Conservation (phyloP, 129 eudicot genomes). For the Gnaphalium uliginosum region DNA sequence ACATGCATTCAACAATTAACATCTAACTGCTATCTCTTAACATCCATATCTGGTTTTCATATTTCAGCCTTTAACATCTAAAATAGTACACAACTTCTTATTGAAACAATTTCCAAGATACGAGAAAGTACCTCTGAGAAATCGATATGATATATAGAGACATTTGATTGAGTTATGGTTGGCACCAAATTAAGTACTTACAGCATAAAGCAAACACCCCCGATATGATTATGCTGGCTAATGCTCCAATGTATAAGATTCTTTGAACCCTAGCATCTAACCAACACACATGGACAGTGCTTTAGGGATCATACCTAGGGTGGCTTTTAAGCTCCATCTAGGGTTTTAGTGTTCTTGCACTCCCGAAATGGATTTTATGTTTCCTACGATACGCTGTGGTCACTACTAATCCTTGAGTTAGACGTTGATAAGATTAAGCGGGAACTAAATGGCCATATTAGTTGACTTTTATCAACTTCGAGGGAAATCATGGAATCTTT, state of each 20-base stretch:
- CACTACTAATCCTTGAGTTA: too few relatives aligned
- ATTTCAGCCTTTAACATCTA: neutral
- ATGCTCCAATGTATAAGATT: neutral
- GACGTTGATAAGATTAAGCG: neutral
- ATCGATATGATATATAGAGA: neutral
- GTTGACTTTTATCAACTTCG: neutral
- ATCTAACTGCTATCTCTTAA: neutral
- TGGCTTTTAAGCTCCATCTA: neutral
- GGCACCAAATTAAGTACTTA: neutral
- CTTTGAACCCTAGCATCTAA: neutral
- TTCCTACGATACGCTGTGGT: too few relatives aligned
- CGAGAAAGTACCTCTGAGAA: neutral
- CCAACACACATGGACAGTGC: neutral
- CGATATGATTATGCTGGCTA: neutral
- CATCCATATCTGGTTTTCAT: neutral
- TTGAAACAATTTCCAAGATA: neutral
- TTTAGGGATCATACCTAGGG: neutral
- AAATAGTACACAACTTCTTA: neutral
- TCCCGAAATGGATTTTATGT: too few relatives aligned
- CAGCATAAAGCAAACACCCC: neutral
- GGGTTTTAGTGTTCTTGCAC: neutral
- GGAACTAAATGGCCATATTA: neutral
- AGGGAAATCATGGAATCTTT: neutral
- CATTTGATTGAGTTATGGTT: neutral
- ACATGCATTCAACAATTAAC: neutral